Percentiles rank a stretch among this genome's conserved stretches.
Conservation (phyloP, 768 basidiomycete genomes). For the Tricholoma furcatifolium region DNA sequence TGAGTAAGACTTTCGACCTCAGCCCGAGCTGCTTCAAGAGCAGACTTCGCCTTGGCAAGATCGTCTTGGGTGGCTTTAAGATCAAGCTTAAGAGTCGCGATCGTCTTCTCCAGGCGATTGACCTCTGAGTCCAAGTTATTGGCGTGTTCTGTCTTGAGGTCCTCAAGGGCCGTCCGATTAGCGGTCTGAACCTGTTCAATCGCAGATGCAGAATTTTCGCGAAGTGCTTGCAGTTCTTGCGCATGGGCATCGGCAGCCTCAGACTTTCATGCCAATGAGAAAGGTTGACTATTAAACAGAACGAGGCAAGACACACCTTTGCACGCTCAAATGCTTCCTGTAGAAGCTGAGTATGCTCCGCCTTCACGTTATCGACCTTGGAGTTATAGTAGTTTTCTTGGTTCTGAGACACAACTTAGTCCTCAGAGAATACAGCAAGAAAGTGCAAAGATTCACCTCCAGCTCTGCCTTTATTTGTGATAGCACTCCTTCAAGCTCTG, state of each 20-base stretch:
- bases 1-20: constrained; percentile 57
- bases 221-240: constrained; percentile 69
- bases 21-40: constrained; percentile 46
- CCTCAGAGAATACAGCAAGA: neutral
- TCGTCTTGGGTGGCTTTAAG: constrained; percentile 86
- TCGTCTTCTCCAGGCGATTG: constrained; percentile 58
- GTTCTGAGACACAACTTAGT: constrained; percentile 38
- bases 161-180: constrained; percentile 59
- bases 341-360: constrained; percentile 59
- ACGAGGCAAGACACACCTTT: constrained; percentile 48
- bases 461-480: constrained; percentile 58
- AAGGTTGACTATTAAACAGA: neutral
- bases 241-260: constrained; percentile 72
- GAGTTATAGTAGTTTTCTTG: constrained; percentile 69
- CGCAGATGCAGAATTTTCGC: constrained; percentile 60
- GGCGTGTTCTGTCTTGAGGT: constrained; percentile 63
- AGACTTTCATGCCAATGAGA: constrained; percentile 36
- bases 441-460: constrained; percentile 45
- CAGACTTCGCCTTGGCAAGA: constrained; percentile 69
- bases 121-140: constrained; percentile 57
- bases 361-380: constrained; percentile 65
- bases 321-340: constrained; percentile 75
- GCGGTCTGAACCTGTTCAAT: constrained; percentile 68
- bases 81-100: constrained; percentile 61
- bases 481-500: constrained; percentile 54